Evolutionary conservation across 108 stramenopile species (phyloP), one percentile per base, ranked within the genome.

Genomic region (Nannochloropsis gaditana): DNA sequence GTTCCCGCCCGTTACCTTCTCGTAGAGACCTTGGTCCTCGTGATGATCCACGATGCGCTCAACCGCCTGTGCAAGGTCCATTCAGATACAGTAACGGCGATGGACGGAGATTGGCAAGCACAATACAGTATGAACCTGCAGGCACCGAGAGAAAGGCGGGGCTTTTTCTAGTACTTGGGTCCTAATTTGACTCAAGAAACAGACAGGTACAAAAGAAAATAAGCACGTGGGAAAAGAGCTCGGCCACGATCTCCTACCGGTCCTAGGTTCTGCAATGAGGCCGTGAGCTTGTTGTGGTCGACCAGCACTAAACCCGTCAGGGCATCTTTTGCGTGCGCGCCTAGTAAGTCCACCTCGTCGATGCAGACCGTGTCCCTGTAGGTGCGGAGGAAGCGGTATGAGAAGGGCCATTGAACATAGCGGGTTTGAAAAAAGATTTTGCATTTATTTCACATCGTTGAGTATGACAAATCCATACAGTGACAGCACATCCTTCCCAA

Each of bases 1-100:
- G 3, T 73, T 73, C 19, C 19, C 15, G 59, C n/a, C 6, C 59
- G 59, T 73, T 15, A 73, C n/a, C 59, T n/a, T n/a, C 2, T 73
- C 59, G 59, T 73, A 73, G n/a, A 73, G 59, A 2, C 59, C 59
- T 73, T 73, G 59, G 59, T 73, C 59, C n/a, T 73, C 59, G 59
- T 73, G 59, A n/a, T 73, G 59, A 3, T 73, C 59, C 19, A 73
- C 59, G n/a, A 73, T 73, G 59, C 59, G 19, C n/a, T 73, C 59
- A 8, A 73, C n/a, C 59, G 3, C 19, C 59, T 73, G 59, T n/a
- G 59, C n/a, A n/a, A 31, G 31, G 31, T 31, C 31, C 31, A 31
- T 31, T 31, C 31, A 31, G 31, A 31, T 31, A 31, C 31, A 31
- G 31, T 31, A 1, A 31, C 31, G 31, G 31, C 0, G 31, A 31